Evolutionary conservation across 2,329 filamentous ascomycete species (phyloP).

Genomic region (Monascus ruber): DNA sequence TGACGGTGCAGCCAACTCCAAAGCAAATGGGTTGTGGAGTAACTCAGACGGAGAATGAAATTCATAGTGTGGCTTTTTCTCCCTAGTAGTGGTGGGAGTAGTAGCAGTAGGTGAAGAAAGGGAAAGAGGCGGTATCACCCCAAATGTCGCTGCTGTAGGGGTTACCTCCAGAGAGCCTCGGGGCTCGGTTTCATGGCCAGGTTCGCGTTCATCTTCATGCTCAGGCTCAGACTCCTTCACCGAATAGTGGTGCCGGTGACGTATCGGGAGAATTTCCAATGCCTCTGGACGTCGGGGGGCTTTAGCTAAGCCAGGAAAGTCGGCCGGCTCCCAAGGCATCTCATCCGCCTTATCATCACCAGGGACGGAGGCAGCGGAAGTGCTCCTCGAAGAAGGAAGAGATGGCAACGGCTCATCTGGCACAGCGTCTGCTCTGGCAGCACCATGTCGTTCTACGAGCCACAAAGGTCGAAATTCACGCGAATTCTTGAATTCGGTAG

Average conservation of each 20-base stretch:
- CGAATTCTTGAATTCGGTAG: constrained; percentile 41
- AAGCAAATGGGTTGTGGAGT: constrained; percentile 25
- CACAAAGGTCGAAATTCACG: constrained; percentile 72
- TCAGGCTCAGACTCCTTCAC: constrained; percentile 19
- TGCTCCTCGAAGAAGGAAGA: constrained; percentile 38
- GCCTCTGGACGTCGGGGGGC: no score
- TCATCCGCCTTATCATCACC: constrained; percentile 14
- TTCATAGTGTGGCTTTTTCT: constrained; percentile 33
- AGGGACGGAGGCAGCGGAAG: constrained; percentile 34
- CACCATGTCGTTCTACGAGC: constrained; percentile 57
- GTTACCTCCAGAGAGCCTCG: constrained; percentile 54
- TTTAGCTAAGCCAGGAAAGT: constrained; percentile 9
- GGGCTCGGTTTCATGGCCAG: constrained; percentile 34
- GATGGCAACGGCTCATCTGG: constrained; percentile 35
- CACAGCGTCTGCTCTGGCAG: constrained; percentile 29
- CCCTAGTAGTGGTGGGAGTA: constrained; percentile 11
- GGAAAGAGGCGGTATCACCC: constrained; percentile 6
- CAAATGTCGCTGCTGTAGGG: constrained; percentile 49
- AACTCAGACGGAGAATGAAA: constrained; percentile 38
- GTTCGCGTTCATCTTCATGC: constrained; percentile 17
- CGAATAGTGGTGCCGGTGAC: no score
- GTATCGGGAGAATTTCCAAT: no score
- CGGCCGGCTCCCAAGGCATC: constrained; percentile 19
- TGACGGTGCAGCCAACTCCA: constrained; percentile 14
- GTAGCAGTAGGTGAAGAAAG: background rate